A percentile compares a stretch with the other conserved stretches of the same genome.
Evolutionary conservation across 2,329 filamentous ascomycete species (phyloP).

Genomic region (Fusarium proliferatum): DNA sequence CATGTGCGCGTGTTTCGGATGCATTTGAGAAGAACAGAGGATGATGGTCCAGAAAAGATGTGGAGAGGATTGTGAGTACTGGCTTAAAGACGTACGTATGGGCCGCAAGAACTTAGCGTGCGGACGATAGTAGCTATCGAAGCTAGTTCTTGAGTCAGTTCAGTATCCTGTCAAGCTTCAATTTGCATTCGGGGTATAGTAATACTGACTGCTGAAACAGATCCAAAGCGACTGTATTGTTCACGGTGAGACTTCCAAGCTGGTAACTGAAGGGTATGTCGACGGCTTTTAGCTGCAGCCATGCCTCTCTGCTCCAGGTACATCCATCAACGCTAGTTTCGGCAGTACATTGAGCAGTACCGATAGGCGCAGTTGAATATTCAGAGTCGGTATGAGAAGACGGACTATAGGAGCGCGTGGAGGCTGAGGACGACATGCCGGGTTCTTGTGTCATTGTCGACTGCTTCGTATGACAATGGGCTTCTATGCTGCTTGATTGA

Average conservation of each 20-base stretch:
- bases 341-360: neutral
- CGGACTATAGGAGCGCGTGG: neutral
- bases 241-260: neutral
- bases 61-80: neutral
- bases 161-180: neutral
- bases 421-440: neutral
- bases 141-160: neutral
- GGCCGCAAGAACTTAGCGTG: neutral
- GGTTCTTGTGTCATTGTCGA: neutral
- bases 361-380: neutral
- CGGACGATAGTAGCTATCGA: neutral
- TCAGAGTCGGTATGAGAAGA: neutral
- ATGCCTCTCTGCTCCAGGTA: fast-evolving
- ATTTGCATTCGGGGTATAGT: fast-evolving
- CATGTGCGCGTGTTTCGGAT: neutral
- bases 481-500: neutral
- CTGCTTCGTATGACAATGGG: too few relatives aligned
- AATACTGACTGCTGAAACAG: neutral
- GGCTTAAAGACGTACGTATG: neutral
- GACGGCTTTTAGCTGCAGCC: neutral
- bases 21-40: neutral
- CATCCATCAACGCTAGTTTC: fast-evolving
- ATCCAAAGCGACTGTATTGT: neutral
- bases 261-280: neutral
- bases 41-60: neutral